Evolutionary conservation across 305 asterid genomes (phyloP).

Genomic region (Solanum aculeatissimum): DNA sequence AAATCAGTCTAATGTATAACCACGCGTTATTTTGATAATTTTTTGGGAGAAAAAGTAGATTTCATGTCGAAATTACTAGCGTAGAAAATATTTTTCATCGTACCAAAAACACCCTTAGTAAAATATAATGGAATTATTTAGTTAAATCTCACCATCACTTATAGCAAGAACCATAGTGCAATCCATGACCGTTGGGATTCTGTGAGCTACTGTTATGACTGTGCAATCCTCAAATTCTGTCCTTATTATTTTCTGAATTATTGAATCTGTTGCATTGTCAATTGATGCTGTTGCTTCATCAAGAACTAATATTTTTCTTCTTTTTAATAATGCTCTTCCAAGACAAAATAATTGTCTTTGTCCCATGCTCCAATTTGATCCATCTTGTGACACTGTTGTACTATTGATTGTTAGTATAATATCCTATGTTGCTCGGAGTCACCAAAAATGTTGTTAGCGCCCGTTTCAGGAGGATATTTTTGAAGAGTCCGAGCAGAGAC

Average conservation of each 20-base stretch:
- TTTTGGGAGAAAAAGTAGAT: too few relatives aligned
- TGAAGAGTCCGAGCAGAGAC: not conserved
- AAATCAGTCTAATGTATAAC: too few relatives aligned
- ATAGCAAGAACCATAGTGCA: slow-evolving; percentile 31
- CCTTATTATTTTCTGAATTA: slow-evolving; percentile 17
- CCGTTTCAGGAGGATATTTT: not conserved
- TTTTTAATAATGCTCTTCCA: slow-evolving; percentile 19
- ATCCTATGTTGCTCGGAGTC: not conserved
- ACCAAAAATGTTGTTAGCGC: not conserved
- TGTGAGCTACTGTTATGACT: slow-evolving; percentile 33
- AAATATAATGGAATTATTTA: not conserved
- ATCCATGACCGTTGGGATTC: slow-evolving; percentile 37
- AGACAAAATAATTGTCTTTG: slow-evolving; percentile 27
- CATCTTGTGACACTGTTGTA: slow-evolving; percentile 21
- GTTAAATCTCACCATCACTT: slow-evolving; percentile 22
- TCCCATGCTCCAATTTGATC: slow-evolving; percentile 40
- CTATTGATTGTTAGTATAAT: not conserved
- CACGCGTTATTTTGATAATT: not conserved
- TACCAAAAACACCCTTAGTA: not conserved
- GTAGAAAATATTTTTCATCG: not conserved
- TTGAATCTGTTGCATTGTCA: slow-evolving; percentile 28
- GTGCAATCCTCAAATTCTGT: slow-evolving; percentile 26
- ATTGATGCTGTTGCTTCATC: slow-evolving; percentile 47
- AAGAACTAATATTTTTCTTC: slow-evolving; percentile 27
- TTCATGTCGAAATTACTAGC: not conserved